Evolutionary conservation across 73 alveolate genomes (phyloP), one percentile per base, ranked within the genome.

Genomic region (Paramecium biaurelia): DNA sequence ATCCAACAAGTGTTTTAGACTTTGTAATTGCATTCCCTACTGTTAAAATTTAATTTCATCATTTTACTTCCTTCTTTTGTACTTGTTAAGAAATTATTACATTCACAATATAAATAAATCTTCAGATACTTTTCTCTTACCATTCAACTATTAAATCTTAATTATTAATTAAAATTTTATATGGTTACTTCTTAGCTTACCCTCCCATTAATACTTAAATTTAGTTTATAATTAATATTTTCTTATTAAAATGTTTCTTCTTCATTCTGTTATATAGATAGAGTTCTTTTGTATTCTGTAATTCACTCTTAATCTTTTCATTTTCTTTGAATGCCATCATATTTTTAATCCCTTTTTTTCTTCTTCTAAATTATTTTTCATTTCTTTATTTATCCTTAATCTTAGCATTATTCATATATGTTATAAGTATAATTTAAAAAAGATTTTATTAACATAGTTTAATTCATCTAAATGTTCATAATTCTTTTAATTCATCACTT

Each of bases 1-100:
- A 57, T 92, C 84, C 23, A 96, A 89, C 35, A 92, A 86, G 74
- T 97, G 97, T 88, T 84, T 92, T 20, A 85, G 85, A 92, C 92
- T 93, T 21, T 57, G 18, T n/a, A 92, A 24, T 28, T 93, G 35
- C 49, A 59, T 56, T 24, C 82, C 93, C 38, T 30, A 70, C 23
- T 92, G 92, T 70, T 76, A 34, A n/a, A n/a, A n/a, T n/a, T n/a
- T n/a, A n/a, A n/a, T n/a, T n/a, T n/a, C n/a, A n/a, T n/a, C n/a
- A n/a, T n/a, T n/a, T n/a, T n/a, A n/a, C n/a, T n/a, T n/a, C n/a
- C 35, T 41, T 93, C 95, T 37, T 92, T 86, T 30, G 76, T 42
- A n/a, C n/a, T n/a, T n/a, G n/a, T n/a, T n/a, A n/a, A n/a, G n/a
- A n/a, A n/a, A n/a, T n/a, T n/a, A n/a, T n/a, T n/a, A 67, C 85